Evolutionary conservation across 306 rosid species (phyloP).

Genomic region (Gynostemma pentaphyllum): DNA sequence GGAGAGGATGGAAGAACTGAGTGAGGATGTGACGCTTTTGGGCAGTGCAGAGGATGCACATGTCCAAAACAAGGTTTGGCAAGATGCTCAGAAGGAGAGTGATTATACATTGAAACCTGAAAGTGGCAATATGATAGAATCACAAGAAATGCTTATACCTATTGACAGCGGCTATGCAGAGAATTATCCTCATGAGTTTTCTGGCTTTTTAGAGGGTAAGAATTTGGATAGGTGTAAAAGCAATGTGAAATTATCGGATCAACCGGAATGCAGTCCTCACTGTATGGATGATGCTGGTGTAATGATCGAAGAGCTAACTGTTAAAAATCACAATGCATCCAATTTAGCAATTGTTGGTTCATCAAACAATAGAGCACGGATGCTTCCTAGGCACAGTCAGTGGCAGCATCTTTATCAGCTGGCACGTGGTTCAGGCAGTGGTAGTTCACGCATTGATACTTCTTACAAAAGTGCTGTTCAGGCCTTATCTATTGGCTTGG

Average conservation of each 20-base stretch:
- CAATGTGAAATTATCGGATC: constrained; percentile 27
- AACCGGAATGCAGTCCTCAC: constrained; percentile 15
- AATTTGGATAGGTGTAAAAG: constrained; percentile 18
- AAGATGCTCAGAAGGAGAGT: constrained; percentile 18
- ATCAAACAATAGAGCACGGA: constrained; percentile 35
- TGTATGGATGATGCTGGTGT: constrained; percentile 27
- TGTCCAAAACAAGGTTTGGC: constrained; percentile 29
- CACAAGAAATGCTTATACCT: constrained; percentile 32
- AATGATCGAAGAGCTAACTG: constrained; percentile 51
- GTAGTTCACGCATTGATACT: constrained; percentile 30
- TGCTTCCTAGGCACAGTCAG: constrained; percentile 33
- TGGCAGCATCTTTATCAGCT: constrained; percentile 63
- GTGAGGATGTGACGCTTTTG: constrained; percentile 32
- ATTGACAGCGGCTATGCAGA: constrained; percentile 22
- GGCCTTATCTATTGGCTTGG: constrained; percentile 31
- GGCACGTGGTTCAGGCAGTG: constrained; percentile 50
- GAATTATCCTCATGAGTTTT: constrained; percentile 24
- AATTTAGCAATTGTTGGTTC: constrained; percentile 49
- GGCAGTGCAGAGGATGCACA: constrained; percentile 34
- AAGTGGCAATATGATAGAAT: constrained; percentile 20
- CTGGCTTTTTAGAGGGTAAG: constrained; percentile 28
- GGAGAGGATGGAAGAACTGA: constrained; percentile 51
- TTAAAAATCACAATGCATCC: constrained; percentile 40
- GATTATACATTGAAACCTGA: constrained; percentile 26
- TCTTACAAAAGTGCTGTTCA: constrained; percentile 33